A percentile compares a stretch with the other conserved stretches of the same genome.
phyloP scores from a whole-genome alignment of 169 alveolate species.

The Plasmodium gonderi region DNA sequence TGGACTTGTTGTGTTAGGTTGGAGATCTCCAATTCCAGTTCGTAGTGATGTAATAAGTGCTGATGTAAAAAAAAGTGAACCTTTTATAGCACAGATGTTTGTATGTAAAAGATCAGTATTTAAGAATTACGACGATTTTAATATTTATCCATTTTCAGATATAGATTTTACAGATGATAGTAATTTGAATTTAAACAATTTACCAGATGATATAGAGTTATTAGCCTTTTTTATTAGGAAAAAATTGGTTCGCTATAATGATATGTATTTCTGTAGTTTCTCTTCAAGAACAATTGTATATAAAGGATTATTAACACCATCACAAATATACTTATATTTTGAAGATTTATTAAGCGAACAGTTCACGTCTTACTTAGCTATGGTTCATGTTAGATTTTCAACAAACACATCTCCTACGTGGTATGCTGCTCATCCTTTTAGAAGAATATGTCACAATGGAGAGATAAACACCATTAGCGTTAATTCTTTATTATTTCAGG shows the following conservation, averaged over 20 bases:
- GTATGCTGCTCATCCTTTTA: conserved; percentile 76
- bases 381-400: conserved; percentile 75
- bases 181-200: conserved; percentile 19
- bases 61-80: conserved; percentile 79
- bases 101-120: conserved; percentile 74
- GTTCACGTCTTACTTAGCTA: conserved; percentile 68
- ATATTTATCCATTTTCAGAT: conserved; percentile 54
- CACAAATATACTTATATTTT: conserved; percentile 67
- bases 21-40: conserved; percentile 83
- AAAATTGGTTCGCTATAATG: conserved; percentile 67
- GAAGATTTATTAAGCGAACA: conserved; percentile 73
- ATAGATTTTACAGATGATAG: conserved; percentile 64
- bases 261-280: conserved; percentile 73
- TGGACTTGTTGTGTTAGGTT: conserved; percentile 79
- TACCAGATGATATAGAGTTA: conserved; percentile 70
- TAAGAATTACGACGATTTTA: conserved; percentile 73
- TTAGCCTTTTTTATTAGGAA: conserved; percentile 64
- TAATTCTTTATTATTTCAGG: conserved; percentile 68
- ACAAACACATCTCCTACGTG: conserved; percentile 76
- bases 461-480: conserved; percentile 77
- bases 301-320: conserved; percentile 74
- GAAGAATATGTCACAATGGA: conserved; percentile 78
- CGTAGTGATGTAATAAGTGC: conserved; percentile 78
- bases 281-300: conserved; percentile 76
- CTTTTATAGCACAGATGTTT: conserved; percentile 81